Evolutionary conservation across 371 early-diverging fungal genomes (phyloP).

Genomic region (Mucor lusitanicus): DNA sequence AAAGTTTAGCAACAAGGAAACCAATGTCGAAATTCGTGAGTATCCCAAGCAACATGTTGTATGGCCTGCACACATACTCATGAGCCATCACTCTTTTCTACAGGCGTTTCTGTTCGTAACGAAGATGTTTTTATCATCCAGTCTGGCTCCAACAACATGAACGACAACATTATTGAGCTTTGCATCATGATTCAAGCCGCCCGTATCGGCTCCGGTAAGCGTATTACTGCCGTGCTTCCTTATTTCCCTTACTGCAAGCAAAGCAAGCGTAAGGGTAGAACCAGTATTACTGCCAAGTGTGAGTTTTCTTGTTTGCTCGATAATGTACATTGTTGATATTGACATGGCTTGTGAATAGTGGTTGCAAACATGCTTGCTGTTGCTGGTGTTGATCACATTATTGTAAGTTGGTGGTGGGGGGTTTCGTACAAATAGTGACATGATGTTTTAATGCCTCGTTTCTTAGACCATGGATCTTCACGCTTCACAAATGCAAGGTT

Average conservation of each 20-base stretch:
- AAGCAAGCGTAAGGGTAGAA: slow-evolving; percentile 96
- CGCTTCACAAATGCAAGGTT: slow-evolving; percentile 95
- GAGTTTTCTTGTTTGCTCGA: slow-evolving; percentile 8
- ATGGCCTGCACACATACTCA: neutral
- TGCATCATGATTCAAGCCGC: slow-evolving; percentile 96
- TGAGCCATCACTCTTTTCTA: neutral
- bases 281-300: slow-evolving; percentile 94
- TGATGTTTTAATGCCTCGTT: neutral
- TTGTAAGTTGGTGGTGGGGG: slow-evolving; percentile 60
- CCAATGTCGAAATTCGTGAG: slow-evolving; percentile 63
- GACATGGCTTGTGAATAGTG: slow-evolving; percentile 49
- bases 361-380: slow-evolving; percentile 95
- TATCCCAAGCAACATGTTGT: neutral
- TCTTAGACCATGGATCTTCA: slow-evolving; percentile 89
- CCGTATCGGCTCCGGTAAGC: slow-evolving; percentile 85
- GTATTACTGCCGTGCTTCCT: slow-evolving; percentile 90
- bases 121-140: slow-evolving; percentile 98
- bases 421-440: neutral
- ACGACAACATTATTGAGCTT: slow-evolving; percentile 96
- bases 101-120: slow-evolving; percentile 91
- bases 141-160: slow-evolving; percentile 85
- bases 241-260: slow-evolving; percentile 98
- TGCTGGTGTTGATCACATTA: slow-evolving; percentile 96
- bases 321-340: neutral
- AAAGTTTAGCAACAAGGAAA: slow-evolving; percentile 80